Percentiles rank a stretch among this genome's conserved stretches.
phyloP scores from a whole-genome alignment of 345 rosid genomes.

The Corchorus capsularis region DNA sequence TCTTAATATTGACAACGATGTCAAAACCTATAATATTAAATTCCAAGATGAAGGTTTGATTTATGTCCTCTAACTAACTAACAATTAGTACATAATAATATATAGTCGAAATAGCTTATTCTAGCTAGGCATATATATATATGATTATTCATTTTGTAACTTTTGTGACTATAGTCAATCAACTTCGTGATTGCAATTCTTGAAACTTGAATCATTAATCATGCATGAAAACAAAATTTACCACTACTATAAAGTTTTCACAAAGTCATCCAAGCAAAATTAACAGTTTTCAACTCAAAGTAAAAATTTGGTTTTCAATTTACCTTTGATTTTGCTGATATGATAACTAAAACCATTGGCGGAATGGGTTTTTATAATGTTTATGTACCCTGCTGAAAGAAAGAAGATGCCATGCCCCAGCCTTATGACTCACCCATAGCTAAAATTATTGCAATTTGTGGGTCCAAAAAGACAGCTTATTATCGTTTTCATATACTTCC shows the following conservation, averaged over 20 bases:
- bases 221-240: background rate
- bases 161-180: slow-evolving; percentile 4
- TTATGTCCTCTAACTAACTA: background rate
- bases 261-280: background rate
- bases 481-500: background rate
- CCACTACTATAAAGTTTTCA: background rate
- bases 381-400: background rate
- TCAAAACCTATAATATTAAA: slow-evolving; percentile 6
- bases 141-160: background rate
- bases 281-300: background rate
- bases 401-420: background rate
- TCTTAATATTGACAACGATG: background rate
- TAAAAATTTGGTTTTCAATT: background rate
- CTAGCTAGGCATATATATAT: background rate
- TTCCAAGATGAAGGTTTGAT: background rate
- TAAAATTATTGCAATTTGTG: slow-evolving; percentile 5
- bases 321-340: background rate
- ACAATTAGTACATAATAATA: background rate
- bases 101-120: background rate
- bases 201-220: background rate
- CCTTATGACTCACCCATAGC: background rate
- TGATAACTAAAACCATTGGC: background rate
- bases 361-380: background rate
- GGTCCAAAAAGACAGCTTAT: slow-evolving; percentile 11
- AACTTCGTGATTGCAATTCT: background rate